These are phyloP conservation scores for Eucalyptus sp. DNA, from an alignment of 345 rosid genomes.

Conservation along the genomic window DNA sequence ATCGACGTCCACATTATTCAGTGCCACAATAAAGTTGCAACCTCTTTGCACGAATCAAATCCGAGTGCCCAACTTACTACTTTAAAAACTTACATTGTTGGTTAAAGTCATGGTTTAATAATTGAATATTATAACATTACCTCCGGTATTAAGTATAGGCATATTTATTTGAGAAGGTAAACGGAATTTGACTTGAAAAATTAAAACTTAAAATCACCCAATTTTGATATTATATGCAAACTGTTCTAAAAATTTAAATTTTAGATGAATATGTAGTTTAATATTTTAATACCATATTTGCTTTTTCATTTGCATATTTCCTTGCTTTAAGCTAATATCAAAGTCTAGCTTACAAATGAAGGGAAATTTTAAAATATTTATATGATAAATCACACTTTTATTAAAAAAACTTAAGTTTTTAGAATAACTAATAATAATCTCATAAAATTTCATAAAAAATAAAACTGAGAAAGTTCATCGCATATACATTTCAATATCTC, in stretches of 20 bases:
- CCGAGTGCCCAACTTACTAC: neutral
- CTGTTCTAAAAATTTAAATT: too few relatives aligned
- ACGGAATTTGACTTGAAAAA: rapidly evolving
- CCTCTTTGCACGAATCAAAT: neutral
- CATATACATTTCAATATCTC: neutral
- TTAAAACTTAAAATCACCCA: neutral
- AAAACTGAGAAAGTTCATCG: rapidly evolving
- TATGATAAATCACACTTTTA: too few relatives aligned
- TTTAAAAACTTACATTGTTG: too few relatives aligned
- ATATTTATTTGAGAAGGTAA: too few relatives aligned
- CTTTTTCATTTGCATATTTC: neutral
- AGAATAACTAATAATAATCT: rapidly evolving
- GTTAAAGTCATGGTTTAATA: neutral
- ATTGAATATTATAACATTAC: neutral
- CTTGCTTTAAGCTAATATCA: neutral
- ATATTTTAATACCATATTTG: too few relatives aligned
- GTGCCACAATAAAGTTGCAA: neutral
- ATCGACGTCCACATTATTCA: neutral
- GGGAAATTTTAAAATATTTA: too few relatives aligned
- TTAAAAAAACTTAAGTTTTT: too few relatives aligned
- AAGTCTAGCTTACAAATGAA: rapidly evolving
- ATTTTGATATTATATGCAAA: too few relatives aligned
- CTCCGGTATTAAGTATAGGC: neutral
- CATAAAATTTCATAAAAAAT: neutral
- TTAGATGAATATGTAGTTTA: neutral